Conservation (phyloP, 805 yeast genomes). For the Wickerhamiella australiensis region DNA sequence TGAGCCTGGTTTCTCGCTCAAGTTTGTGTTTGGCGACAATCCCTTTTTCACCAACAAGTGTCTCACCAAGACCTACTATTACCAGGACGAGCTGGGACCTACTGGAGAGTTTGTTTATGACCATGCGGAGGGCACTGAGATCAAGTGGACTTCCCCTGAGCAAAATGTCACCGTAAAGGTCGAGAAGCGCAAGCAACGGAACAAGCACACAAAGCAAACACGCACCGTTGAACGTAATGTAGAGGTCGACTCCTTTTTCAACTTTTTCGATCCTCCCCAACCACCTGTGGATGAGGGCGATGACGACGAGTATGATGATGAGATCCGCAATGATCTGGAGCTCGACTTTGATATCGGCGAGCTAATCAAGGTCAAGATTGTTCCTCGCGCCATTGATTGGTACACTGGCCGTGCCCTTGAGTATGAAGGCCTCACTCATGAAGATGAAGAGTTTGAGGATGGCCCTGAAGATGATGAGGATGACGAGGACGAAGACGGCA, state of each 20-base stretch:
- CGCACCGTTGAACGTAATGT: conserved; percentile 89
- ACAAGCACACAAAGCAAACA: conserved; percentile 89
- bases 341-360: conserved; percentile 93
- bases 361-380: conserved; percentile 85
- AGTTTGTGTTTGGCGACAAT: conserved; percentile 68
- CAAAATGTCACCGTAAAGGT: conserved; percentile 72
- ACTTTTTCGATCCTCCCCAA: conserved; percentile 88
- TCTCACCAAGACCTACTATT: conserved; percentile 78
- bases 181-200: conserved; percentile 94
- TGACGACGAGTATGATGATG: conserved; percentile 52
- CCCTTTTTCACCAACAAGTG: conserved; percentile 61
- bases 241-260: conserved; percentile 91
- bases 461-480: conserved; percentile 53
- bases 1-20: conserved; percentile 74
- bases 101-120: conserved; percentile 95
- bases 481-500: conserved; percentile 41
- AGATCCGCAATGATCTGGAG: conserved; percentile 73
- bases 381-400: conserved; percentile 97
- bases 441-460: conserved; percentile 49
- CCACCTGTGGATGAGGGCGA: conserved; percentile 49
- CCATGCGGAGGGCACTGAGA: conserved; percentile 83
- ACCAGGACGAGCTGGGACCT: conserved; percentile 86
- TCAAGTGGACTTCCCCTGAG: conserved; percentile 73
- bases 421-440: conserved; percentile 47
- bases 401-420: conserved; percentile 94